Evolutionary conservation across 2,329 filamentous ascomycete genomes (phyloP).

Genomic region (Xylariaceae sp.): DNA sequence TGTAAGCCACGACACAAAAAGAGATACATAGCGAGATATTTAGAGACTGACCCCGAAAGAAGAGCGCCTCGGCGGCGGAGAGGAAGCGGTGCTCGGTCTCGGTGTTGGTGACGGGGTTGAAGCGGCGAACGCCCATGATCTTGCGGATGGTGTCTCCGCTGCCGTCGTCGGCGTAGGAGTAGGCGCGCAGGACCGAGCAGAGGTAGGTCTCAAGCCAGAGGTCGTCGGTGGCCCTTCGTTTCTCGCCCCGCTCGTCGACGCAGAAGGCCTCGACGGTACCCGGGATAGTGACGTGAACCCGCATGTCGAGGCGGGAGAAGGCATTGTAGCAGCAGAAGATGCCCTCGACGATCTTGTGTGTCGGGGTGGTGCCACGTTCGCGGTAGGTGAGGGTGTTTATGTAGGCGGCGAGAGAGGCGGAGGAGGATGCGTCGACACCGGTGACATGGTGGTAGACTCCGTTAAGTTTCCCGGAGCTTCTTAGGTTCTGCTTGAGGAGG

Average conservation of each 20-base stretch:
- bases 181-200: slow-evolving; percentile 88
- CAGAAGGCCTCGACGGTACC: slow-evolving; percentile 97
- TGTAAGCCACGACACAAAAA: slow-evolving; percentile 4
- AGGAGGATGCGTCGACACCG: slow-evolving; percentile 94
- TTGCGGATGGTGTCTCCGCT: slow-evolving; percentile 92
- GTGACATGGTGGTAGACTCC: slow-evolving; percentile 98
- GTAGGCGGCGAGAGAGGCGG: slow-evolving; percentile 92
- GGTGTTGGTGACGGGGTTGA: slow-evolving; percentile 98
- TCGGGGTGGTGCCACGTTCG: slow-evolving; percentile 69
- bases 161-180: slow-evolving; percentile 94
- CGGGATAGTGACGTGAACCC: slow-evolving; percentile 94
- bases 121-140: slow-evolving; percentile 93
- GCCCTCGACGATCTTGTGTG: slow-evolving; percentile 86
- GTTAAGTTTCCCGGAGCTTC: slow-evolving; percentile 59
- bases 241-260: slow-evolving; percentile 93
- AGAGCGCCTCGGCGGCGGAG: slow-evolving; percentile 87
- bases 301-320: slow-evolving; percentile 96
- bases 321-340: slow-evolving; percentile 99
- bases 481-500: slow-evolving; percentile 70
- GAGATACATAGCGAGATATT: neutral
- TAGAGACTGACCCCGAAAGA: slow-evolving; percentile 70
- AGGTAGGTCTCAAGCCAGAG: slow-evolving; percentile 97
- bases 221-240: slow-evolving; percentile 86
- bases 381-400: slow-evolving; percentile 96
- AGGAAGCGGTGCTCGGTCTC: slow-evolving; percentile 96